These are phyloP conservation scores for Thermoascus crustaceus DNA, from an alignment of 2,329 filamentous ascomycete genomes.

Conservation along the genomic window DNA sequence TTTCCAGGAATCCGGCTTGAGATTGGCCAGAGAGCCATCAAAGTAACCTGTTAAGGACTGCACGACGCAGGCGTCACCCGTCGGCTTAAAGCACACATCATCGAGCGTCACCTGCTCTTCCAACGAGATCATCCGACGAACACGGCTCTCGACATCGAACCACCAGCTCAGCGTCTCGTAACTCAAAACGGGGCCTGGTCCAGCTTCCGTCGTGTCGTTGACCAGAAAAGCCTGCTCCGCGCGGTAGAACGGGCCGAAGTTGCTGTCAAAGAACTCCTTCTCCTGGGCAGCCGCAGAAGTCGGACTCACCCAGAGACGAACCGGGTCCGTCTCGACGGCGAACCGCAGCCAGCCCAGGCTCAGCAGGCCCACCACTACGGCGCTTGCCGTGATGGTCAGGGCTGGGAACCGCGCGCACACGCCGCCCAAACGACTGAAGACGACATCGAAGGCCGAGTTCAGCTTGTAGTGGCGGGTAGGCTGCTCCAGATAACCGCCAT, in stretches of 20 bases:
- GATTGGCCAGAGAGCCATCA: slow-evolving; percentile 54
- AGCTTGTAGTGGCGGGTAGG: slow-evolving; percentile 72
- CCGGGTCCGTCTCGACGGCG: slow-evolving; percentile 81
- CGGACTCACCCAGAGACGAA: slow-evolving; percentile 92
- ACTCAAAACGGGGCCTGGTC: slow-evolving; percentile 68
- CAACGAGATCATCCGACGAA: slow-evolving; percentile 63
- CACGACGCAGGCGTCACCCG: slow-evolving; percentile 78
- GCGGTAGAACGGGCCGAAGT: slow-evolving; percentile 93
- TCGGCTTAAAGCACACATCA: slow-evolving; percentile 91
- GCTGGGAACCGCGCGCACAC: slow-evolving; percentile 74
- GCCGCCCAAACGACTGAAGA: slow-evolving; percentile 74
- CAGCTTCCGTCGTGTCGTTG: slow-evolving; percentile 63
- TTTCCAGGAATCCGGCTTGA: slow-evolving; percentile 62
- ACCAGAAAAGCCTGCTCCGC: slow-evolving; percentile 90
- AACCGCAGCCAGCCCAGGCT: slow-evolving; percentile 86
- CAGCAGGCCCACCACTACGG: slow-evolving; percentile 68
- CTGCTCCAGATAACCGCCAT: slow-evolving; percentile 67
- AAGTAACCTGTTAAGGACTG: slow-evolving; percentile 92
- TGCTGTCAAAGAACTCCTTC: slow-evolving; percentile 85
- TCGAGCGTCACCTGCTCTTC: slow-evolving; percentile 61
- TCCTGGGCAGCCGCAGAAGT: slow-evolving; percentile 83
- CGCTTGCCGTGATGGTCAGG: slow-evolving; percentile 67
- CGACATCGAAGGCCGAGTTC: slow-evolving; percentile 71
- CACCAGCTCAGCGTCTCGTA: slow-evolving; percentile 90
- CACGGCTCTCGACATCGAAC: slow-evolving; percentile 77